Evolutionary conservation across 2,329 filamentous ascomycete species (phyloP), one percentile per base, ranked within the genome.

Genomic region (Pochonia chlamydosporia): DNA sequence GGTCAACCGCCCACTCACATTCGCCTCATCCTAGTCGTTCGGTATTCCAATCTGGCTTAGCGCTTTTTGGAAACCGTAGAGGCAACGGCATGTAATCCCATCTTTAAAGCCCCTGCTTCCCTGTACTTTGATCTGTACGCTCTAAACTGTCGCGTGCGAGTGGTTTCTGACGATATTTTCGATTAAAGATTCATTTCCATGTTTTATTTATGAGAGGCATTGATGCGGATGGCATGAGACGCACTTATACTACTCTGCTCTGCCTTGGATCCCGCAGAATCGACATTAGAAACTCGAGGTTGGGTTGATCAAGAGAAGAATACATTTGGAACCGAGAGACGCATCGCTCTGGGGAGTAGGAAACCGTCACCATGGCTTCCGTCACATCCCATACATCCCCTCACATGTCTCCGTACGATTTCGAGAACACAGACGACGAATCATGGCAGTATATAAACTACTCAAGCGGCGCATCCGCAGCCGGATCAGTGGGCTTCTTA

Each of bases 371-470:
- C 48, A 49, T 70, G 66, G 61, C 69, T 26, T 73, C 69, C 8
- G 61, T 71, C 9, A 62, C 65, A 13, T 70, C 69, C 8, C 61
- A 63, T 40, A 55, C 61, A 1, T 71, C 69, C 20, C 67, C 71
- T 25, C 63, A 67, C 28, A 56, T 59, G 4, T 68, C 69, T 7
- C 60, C 61, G 16, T 69, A 67, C 57, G 69, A 71, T 46, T 64
- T 66, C 45, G 67, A 71, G 30, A 63, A 65, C 6, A 59, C 55
- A 9, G 61, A 62, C 4, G 71, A 75, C 35, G 71, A 74, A 47
- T 67, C 69, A 45, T 74, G 72, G 71, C 66, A 72, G 43, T 67
- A 68, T 39, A 58, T 73, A 49, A 65, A 70, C 49, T 63, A 65
- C 47, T 57, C 63, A 26, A 60, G 59, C 41, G 54, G 59, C 47